Percentiles rank a stretch among this genome's conserved stretches.
These are phyloP conservation scores for Tuber magnatum DNA, from an alignment of 495 filamentous ascomycete genomes.

Conservation along the genomic window DNA sequence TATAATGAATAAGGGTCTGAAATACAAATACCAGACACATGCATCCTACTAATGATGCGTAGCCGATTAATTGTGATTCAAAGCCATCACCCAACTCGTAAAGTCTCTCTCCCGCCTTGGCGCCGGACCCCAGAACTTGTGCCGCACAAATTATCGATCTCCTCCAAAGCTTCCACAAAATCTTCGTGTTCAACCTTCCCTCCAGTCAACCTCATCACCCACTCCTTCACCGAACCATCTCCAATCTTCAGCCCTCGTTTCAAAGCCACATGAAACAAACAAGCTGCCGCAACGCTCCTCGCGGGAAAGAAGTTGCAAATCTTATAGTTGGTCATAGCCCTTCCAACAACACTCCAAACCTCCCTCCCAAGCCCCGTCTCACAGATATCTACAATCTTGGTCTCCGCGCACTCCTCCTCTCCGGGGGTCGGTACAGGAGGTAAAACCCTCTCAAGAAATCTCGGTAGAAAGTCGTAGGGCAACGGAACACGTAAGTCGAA, in stretches of 20 bases:
- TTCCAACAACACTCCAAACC: constrained; percentile 39
- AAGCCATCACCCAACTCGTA: background rate
- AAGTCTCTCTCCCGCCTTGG: background rate
- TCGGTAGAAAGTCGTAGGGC: constrained; percentile 44
- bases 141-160: constrained; percentile 21
- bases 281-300: constrained; percentile 43
- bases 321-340: constrained; percentile 41
- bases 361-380: constrained; percentile 42
- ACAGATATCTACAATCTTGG: constrained; percentile 42
- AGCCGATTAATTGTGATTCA: background rate
- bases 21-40: background rate
- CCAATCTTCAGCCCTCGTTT: constrained; percentile 31
- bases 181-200: constrained; percentile 44
- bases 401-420: constrained; percentile 44
- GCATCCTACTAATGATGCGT: background rate
- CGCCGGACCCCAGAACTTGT: background rate
- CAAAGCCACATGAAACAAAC: constrained; percentile 40
- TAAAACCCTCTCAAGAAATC: constrained; percentile 43
- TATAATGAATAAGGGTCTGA: background rate
- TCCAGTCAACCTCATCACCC: constrained; percentile 41
- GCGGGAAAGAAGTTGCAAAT: constrained; percentile 44
- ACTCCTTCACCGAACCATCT: constrained; percentile 20
- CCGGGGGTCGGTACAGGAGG: constrained; percentile 36
- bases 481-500: constrained; percentile 44
- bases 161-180: constrained; percentile 43